Evolutionary conservation across 345 rosid species (phyloP), one percentile per base, ranked within the genome.

Genomic region (Sisymbrium irio): DNA sequence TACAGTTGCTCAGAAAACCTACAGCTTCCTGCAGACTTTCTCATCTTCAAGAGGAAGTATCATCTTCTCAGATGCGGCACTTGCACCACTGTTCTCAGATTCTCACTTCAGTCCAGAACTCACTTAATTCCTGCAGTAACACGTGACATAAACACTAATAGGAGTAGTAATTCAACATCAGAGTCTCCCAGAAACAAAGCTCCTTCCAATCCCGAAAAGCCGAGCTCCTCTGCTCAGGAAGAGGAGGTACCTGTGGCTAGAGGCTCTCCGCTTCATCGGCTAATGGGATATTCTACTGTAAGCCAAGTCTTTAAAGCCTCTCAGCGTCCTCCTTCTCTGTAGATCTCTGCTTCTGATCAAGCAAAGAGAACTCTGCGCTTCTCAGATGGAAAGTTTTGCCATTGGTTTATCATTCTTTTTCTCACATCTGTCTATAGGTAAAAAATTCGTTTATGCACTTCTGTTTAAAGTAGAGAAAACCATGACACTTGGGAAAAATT

Each of bases 281-380:
- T 94, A 39, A 88, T 94, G 96, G 97, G 98, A 44, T 94, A 89
- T 80, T 77, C 91, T 71, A 86, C 98, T 6, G 78, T 82, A n/a
- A 81, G 87, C 72, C 85, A 80, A 72, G 75, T 90, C 74, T 61
- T 90, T 17, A 59, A 73, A 58, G 82, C 85, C 27, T 46, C 67
- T 18, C 67, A 63, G 17, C 73, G 70, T 28, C 59, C 53, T 35
- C 77, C 80, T 35, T 73, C 80, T 58, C 14, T 57, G 33, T 65
- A 65, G 69, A 50, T 65, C 53, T 70, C 72, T 63, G 76, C 61
- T 63, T 64, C 41, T 45, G 67, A 57, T 46, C 60, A 64, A 77
- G 68, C 59, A 46, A 27, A 22, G 53, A 63, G 71, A 69, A 37
- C 59, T 37, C 10, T 30, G 54, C 32, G 33, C 45, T 37, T 45